A percentile compares a stretch with the other conserved stretches of the same genome.
Evolutionary conservation across 352 stramenopile genomes (phyloP).

Genomic region (Globisporangium nagaii): DNA sequence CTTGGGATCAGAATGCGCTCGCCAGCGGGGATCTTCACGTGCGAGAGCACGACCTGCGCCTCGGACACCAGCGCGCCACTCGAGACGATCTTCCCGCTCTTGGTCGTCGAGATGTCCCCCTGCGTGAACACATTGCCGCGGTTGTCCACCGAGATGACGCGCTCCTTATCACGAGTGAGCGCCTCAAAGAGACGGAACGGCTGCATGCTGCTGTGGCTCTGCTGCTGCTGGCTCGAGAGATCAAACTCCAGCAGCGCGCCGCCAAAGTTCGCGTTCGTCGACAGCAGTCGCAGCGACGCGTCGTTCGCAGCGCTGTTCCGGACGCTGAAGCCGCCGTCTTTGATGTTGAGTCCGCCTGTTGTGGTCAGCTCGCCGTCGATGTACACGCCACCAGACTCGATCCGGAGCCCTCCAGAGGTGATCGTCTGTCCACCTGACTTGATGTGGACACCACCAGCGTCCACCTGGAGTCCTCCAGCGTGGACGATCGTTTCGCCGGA

Average conservation of each 20-base stretch:
- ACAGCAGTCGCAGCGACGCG: slow-evolving; percentile 32
- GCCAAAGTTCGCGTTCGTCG: slow-evolving; percentile 43
- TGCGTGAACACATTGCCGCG: slow-evolving; percentile 35
- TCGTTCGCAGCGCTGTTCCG: slow-evolving; percentile 39
- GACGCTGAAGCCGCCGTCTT: slow-evolving; percentile 54
- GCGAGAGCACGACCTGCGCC: slow-evolving; percentile 46
- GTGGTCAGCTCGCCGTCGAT: slow-evolving; percentile 54
- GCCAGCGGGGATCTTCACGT: slow-evolving; percentile 29
- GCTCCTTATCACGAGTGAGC: slow-evolving; percentile 8
- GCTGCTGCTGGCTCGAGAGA: slow-evolving; percentile 20
- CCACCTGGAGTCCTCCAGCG: slow-evolving; percentile 42
- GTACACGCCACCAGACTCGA: slow-evolving; percentile 48
- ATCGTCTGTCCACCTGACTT: slow-evolving; percentile 56
- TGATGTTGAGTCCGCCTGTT: slow-evolving; percentile 46
- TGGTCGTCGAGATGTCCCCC: slow-evolving; percentile 41
- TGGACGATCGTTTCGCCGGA: slow-evolving; percentile 49
- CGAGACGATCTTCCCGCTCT: slow-evolving; percentile 40
- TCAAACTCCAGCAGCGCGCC: slow-evolving; percentile 47
- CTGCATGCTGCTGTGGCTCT: slow-evolving; percentile 12
- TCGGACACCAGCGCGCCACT: slow-evolving; percentile 46
- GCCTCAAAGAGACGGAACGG: slow-evolving; percentile 53
- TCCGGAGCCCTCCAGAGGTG: slow-evolving; percentile 42
- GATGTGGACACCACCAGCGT: slow-evolving; percentile 45
- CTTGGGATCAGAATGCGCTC: slow-evolving; percentile 41
- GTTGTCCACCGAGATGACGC: slow-evolving; percentile 41